Base-by-base conservation (phyloP, 2,329 filamentous ascomycete species). In the Parasarocladium wereldwijsianum region DNA sequence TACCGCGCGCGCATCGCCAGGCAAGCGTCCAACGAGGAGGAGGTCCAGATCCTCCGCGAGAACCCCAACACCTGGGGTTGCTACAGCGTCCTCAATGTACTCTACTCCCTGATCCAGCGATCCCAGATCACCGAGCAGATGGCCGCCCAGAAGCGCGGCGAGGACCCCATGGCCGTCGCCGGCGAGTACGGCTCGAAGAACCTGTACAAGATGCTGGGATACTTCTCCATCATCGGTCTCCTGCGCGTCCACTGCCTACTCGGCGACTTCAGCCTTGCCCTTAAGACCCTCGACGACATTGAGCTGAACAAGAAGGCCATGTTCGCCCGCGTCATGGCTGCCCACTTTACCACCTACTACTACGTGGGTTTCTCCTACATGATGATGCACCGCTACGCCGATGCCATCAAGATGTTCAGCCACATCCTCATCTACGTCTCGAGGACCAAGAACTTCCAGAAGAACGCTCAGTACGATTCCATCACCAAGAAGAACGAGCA, bases 221-320 rank as follows among this genome's bases (percentile, higher is more conserved):
- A 98, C 64, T 98, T 98, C 63, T 94, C 87, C 55, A 94, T 98
- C 61, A 93, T 98, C 50, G 90, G 90, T 34, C 73, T 98, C 36
- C 71, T 98, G 44, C 79, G 90, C 29, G 90, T 98, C 40, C 90
- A 98, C 72, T 92, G 82, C 60, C 65, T 98, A 49, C 71, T 98
- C 31, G 90, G 90, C 45, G 90, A 98, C 64, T 98, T 98, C 64
- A 93, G 83, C 61, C 75, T 98, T 39, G 90, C 90, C 29, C 75
- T 98, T 50, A 98, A 96, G 75, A 98, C 90, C 20, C 80, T 98
- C 42, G 90, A 98, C 55, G 87, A 96, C 55, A 96, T 98, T 51
- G 90, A 98, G 71, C 76, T 98, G 49, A 98, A 96, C 70, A 98
- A 98, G 71, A 96, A 96, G 70, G 86, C 90, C 58, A 96, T 96